phyloP scores from a whole-genome alignment of 23 red algal species.

The Cyanidioschyzon merolae region DNA sequence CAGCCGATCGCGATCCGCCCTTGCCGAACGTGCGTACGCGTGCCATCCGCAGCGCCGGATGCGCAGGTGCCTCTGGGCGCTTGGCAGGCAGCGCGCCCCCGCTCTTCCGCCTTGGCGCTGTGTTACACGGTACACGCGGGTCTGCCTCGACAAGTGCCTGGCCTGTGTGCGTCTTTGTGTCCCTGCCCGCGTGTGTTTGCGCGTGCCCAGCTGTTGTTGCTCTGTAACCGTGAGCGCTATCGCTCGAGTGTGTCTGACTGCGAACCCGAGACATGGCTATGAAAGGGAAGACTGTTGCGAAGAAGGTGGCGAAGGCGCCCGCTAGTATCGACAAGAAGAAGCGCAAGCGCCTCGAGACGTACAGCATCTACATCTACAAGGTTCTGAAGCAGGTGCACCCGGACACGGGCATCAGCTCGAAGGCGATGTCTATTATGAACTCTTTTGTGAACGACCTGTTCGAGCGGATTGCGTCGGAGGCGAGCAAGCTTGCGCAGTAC shows the following conservation, averaged over 20 bases:
- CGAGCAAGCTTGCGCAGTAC: conserved; percentile 77
- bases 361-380: conserved; percentile 99
- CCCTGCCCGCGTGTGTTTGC: too few relatives aligned
- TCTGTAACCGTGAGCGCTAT: too few relatives aligned
- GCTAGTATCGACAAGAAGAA: conserved; percentile 42
- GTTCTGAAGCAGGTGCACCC: conserved; percentile 99
- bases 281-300: conserved; percentile 93
- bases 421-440: conserved; percentile 99
- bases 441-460: conserved; percentile 96
- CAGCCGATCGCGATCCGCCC: too few relatives aligned
- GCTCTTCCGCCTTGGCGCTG: too few relatives aligned
- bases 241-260: background rate
- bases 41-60: too few relatives aligned
- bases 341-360: conserved; percentile 88
- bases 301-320: conserved; percentile 79
- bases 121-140: too few relatives aligned
- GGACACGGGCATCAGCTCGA: conserved; percentile 94
- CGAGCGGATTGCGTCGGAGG: conserved; percentile 85
- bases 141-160: too few relatives aligned
- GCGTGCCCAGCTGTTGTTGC: too few relatives aligned
- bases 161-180: too few relatives aligned
- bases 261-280: conserved; percentile 54
- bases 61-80: too few relatives aligned
- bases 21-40: too few relatives aligned
- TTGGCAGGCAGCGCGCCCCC: too few relatives aligned